Conservation (phyloP, 2,329 filamentous ascomycete genomes). For the Cladosporium phlei region DNA sequence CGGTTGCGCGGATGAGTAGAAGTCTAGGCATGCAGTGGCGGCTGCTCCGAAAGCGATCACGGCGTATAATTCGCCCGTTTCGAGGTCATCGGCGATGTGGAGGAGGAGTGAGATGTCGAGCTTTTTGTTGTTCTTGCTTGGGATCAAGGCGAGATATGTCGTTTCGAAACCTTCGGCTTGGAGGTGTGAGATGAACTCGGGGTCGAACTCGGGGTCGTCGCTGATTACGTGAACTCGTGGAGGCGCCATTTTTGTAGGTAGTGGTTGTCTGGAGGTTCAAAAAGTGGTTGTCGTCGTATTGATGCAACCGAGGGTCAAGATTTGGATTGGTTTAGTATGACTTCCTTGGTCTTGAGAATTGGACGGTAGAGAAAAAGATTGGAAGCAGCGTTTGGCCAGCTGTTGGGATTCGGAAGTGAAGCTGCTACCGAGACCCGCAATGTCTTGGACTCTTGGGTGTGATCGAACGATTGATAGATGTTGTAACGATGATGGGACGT, state of each 20-base stretch:
- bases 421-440: too few species aligned
- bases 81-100: conserved; percentile 37
- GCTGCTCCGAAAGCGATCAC: conserved; percentile 38
- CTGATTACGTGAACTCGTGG: conserved; percentile 20
- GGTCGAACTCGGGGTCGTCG: conserved; percentile 35
- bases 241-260: conserved; percentile 8
- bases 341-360: too few species aligned
- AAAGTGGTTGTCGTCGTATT: background rate
- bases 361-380: too few species aligned
- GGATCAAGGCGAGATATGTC: conserved; percentile 33
- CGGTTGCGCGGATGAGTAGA: conserved; percentile 37
- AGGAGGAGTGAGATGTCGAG: conserved; percentile 24
- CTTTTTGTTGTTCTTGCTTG: conserved; percentile 27
- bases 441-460: too few species aligned
- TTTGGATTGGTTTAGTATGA: too few species aligned
- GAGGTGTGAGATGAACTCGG: conserved; percentile 35
- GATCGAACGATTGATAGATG: too few species aligned
- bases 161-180: conserved; percentile 41
- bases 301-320: too few species aligned
- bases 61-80: conserved; percentile 28
- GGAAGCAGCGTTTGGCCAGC: too few species aligned
- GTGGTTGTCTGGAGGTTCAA: too few species aligned
- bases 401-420: too few species aligned
- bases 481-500: too few species aligned
- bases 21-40: conserved; percentile 37